These are phyloP conservation scores for Forsythia viridissima DNA, from an alignment of 257 asterid genomes.

Conservation along the genomic window DNA sequence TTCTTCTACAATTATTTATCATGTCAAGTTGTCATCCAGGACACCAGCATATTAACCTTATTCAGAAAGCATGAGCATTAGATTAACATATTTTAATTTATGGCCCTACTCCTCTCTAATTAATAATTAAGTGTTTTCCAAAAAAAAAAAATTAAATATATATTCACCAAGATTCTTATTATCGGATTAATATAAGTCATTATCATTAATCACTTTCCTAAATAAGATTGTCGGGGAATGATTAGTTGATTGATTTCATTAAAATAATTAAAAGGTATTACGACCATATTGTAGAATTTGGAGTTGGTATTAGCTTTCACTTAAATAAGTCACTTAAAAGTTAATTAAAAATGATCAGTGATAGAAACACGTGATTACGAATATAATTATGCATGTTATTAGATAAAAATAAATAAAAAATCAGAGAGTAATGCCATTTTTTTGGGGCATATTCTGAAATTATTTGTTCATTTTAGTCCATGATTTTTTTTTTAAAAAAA, in stretches of 20 bases:
- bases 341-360: background rate
- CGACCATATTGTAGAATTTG: background rate
- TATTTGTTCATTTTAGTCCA: background rate
- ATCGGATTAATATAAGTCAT: too few species aligned
- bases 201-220: too few species aligned
- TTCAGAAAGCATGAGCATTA: constrained; percentile 18
- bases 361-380: constrained; percentile 13
- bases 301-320: background rate
- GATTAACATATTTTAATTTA: constrained; percentile 10
- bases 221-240: constrained; percentile 18
- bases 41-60: background rate
- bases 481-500: too few species aligned
- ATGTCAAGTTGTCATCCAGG: constrained; percentile 12
- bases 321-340: background rate
- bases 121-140: background rate
- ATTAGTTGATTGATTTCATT: constrained; percentile 39
- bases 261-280: constrained; percentile 2
- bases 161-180: too few species aligned
- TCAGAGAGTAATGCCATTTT: background rate
- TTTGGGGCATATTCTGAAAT: background rate
- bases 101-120: background rate
- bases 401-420: background rate
- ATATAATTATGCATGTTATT: background rate
- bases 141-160: too few species aligned
- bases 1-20: background rate